Conservation (phyloP, 495 filamentous ascomycete species). For the Massariosphaeria phaeospora region DNA sequence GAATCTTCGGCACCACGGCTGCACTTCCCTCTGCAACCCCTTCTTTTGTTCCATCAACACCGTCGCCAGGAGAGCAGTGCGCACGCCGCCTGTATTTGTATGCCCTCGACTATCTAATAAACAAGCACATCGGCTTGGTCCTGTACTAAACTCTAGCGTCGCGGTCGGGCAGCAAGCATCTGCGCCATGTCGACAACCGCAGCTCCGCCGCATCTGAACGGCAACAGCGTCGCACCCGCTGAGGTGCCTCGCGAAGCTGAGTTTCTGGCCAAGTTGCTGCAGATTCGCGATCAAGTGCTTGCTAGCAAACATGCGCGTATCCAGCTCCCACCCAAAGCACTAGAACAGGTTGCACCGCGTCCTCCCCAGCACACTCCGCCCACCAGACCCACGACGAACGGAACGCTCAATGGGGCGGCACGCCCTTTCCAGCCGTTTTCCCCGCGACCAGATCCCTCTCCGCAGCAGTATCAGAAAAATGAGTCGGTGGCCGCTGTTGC, state of each 20-base stretch:
- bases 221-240: slow-evolving; percentile 21
- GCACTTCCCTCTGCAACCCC: slow-evolving; percentile 8
- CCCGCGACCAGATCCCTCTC: slow-evolving; percentile 21
- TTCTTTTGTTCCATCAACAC: slow-evolving; percentile 1
- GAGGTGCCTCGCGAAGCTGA: slow-evolving; percentile 32
- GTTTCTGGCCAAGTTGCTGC: slow-evolving; percentile 66
- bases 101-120: slow-evolving; percentile 2
- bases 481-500: slow-evolving; percentile 29
- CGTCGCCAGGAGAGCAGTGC: neutral
- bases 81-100: slow-evolving; percentile 9
- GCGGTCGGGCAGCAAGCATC: neutral
- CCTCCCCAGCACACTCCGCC: slow-evolving; percentile 19
- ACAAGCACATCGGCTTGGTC: neutral
- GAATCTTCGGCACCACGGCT: neutral
- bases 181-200: slow-evolving; percentile 20
- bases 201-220: slow-evolving; percentile 33
- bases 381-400: slow-evolving; percentile 25
- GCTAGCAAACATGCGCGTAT: slow-evolving; percentile 69
- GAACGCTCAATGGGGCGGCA: slow-evolving; percentile 25
- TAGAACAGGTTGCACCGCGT: slow-evolving; percentile 47
- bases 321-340: slow-evolving; percentile 58
- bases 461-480: slow-evolving; percentile 27
- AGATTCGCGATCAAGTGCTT: slow-evolving; percentile 70
- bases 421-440: slow-evolving; percentile 13
- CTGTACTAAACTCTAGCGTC: neutral